Base-by-base conservation (phyloP, 2,329 filamentous ascomycete genomes). In the Fusarium cyanostomum region DNA sequence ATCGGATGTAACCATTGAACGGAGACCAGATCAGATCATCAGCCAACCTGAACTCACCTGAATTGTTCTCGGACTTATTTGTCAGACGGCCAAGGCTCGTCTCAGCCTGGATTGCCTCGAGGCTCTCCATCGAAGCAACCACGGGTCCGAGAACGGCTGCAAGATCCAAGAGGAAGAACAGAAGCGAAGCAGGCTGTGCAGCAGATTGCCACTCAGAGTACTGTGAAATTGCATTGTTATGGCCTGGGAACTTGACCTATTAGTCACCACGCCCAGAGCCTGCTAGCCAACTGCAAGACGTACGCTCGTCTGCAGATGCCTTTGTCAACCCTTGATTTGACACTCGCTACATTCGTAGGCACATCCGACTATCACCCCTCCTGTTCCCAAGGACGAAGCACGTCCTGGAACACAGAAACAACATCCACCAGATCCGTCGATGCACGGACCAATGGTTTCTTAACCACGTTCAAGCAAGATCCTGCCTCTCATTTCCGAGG, bases 391-490 rank as follows among this genome's bases (percentile, higher is more conserved):
- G 15, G 21, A 27, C 11, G 42, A 8, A 43, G 37, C 37, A 51
- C 27, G 48, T 28, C 13, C 35, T 39, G 44, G 31, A 34, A 43
- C 34, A 30, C 35, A 45, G 37, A 39, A 50, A 33, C 13, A 43
- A 48, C 35, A 37, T 44, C 21, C 9, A 6, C 46, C 18, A 48
- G 49, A 45, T 37, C 30, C 30, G 37, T 21, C 24, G 16, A 55
- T 45, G 62, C 62, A 66, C 62, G 53, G 62, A 35, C 58, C 62
- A 66, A 34, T 33, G 44, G 56, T 66, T 56, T 66, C 45, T 41
- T 45, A 33, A 21, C 21, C 49, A 46, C 26, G 18, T 31, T 28
- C 18, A 18, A 24, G 13, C 42, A 7, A 39, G 18, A 42, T 28
- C 27, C 24, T 48, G 57, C 49, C 43, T 66, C 34, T 55, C 50